Conservation (phyloP, 164 flowering plant species). For the Piper betle region DNA sequence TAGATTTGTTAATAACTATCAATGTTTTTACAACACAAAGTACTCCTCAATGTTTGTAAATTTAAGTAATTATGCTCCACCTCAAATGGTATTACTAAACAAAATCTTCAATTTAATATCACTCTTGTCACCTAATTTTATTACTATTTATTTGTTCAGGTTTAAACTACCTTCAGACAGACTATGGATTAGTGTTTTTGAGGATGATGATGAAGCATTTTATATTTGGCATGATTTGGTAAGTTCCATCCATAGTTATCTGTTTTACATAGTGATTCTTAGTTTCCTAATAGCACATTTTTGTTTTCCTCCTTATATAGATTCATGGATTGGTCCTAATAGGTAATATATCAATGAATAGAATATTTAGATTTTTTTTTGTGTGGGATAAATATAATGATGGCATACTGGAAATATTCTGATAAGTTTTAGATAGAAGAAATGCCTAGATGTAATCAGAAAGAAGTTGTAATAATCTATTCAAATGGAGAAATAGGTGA, state of each 20-base stretch:
- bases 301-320: background rate
- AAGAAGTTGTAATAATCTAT: too few relatives aligned
- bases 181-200: constrained; percentile 83
- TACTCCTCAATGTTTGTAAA: too few relatives aligned
- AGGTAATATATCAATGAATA: too few relatives aligned
- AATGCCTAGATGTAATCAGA: background rate
- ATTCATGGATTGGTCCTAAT: background rate
- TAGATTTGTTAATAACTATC: too few relatives aligned
- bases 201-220: constrained; percentile 89
- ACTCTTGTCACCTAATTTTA: background rate
- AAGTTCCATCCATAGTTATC: constrained; percentile 2
- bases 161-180: constrained; percentile 61
- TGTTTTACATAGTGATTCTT: background rate
- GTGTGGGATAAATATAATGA: too few relatives aligned
- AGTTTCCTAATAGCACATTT: background rate
- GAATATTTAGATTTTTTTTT: too few relatives aligned
- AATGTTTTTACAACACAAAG: too few relatives aligned
- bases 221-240: constrained; percentile 82
- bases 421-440: background rate
- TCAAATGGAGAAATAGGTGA: background rate
- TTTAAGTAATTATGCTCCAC: background rate
- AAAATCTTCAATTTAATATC: background rate
- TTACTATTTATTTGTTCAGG: constrained; percentile 20
- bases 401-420: background rate
- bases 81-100: background rate